Base-by-base conservation (phyloP, 2,329 filamentous ascomycete species). In the Colletotrichum sp. region DNA sequence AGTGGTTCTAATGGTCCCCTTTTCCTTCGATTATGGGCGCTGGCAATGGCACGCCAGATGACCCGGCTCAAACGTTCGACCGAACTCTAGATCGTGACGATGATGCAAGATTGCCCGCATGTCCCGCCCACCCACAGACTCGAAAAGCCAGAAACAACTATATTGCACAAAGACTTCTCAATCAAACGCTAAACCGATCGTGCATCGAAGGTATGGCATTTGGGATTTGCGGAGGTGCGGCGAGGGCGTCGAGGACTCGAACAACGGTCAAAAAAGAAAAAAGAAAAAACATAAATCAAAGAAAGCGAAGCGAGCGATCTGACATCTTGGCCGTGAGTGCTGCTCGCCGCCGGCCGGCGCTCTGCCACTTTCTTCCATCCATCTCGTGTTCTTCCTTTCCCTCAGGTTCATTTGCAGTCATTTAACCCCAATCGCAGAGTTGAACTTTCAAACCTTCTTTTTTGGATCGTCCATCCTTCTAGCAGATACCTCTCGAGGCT, bases 21-120 rank as follows among this genome's bases (percentile, higher is more conserved):
- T 16, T 30, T 26, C 55, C 24, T 59, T 59, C 44, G n/a, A 52
- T 13, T 21, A 52, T 21, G 44, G 44, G n/a, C 26, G 59, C 59
- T 57, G n/a, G 36, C 26, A 39, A 15, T 34, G 10, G n/a, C 44
- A 52, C 44, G 26, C 59, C 39, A 55, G 21, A 28, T 39, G 34
- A 21, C 32, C 15, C 52, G 30, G 30, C 55, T 59, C 63, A 72
- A 75, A 76, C 73, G 44, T 57, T 72, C 63, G 63, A 76, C 63
- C 44, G 64, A 76, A 76, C 69, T 72, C 64, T 76, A 59, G 64
- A 59, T 60, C 57, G 13, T 59, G 70, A 36, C 44, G 15, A 62
- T 39, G 24, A 72, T 75, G 69, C 63, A 72, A 36, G 28, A 72
- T 68, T 39, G 55, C 34, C 30, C 52, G 59, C 28, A 34, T 67